phyloP scores from a whole-genome alignment of 371 early-diverging fungal species.

The Actinomucor elegans region DNA sequence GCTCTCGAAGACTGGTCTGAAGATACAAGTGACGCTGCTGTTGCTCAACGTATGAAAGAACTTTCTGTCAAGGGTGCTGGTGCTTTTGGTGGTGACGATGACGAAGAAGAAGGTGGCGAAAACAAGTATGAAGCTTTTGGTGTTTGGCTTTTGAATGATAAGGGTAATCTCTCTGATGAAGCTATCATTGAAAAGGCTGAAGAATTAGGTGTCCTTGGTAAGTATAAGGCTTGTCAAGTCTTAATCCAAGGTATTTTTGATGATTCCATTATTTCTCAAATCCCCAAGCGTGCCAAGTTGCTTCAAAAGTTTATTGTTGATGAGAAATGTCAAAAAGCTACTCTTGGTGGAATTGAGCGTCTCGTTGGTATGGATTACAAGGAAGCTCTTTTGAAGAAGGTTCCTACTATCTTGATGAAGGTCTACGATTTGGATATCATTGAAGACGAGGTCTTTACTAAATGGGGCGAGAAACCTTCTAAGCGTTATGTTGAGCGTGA shows the following conservation, averaged over 20 bases:
- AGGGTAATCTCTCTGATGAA: constrained; percentile 50
- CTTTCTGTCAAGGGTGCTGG: constrained; percentile 55
- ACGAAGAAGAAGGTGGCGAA: constrained; percentile 65
- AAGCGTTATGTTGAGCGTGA: constrained; percentile 89
- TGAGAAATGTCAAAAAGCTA: constrained; percentile 87
- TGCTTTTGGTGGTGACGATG: constrained; percentile 56
- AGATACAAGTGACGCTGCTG: constrained; percentile 80
- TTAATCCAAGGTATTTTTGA: constrained; percentile 75
- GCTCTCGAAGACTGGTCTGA: constrained; percentile 84
- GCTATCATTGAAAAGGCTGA: constrained; percentile 78
- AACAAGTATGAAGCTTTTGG: constrained; percentile 75
- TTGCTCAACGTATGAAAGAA: constrained; percentile 75
- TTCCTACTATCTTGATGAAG: constrained; percentile 80
- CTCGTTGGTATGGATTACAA: constrained; percentile 71
- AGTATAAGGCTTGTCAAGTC: constrained; percentile 75
- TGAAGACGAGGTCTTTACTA: constrained; percentile 86
- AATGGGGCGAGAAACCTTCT: constrained; percentile 88
- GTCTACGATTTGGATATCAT: constrained; percentile 90
- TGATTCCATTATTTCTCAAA: constrained; percentile 61
- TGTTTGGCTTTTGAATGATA: constrained; percentile 60
- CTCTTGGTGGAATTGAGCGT: constrained; percentile 93
- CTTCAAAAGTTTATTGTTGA: constrained; percentile 66
- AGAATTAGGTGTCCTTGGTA: constrained; percentile 75
- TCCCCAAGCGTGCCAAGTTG: constrained; percentile 65
- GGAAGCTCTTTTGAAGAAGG: constrained; percentile 68